These are phyloP conservation scores for Pseudofabraea citricarpa DNA, from an alignment of 2,329 filamentous ascomycete species.

Conservation along the genomic window DNA sequence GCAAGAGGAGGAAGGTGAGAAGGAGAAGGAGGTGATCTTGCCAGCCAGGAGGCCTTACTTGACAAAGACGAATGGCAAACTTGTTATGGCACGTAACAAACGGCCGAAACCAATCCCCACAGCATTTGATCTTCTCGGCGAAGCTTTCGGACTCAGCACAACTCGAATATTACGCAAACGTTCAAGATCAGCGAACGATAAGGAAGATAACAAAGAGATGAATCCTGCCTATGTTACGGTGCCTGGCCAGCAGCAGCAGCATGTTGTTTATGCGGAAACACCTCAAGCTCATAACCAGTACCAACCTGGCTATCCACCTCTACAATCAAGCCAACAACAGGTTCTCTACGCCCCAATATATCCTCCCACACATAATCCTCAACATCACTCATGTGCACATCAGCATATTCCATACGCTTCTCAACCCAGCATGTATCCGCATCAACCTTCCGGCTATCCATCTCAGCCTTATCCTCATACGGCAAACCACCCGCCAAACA, in stretches of 20 bases:
- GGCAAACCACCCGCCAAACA: neutral
- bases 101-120: slow-evolving; percentile 9
- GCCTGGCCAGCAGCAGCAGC: too few relatives aligned
- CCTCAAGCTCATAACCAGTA: too few relatives aligned
- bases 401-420: too few relatives aligned
- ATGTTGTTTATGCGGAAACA: too few relatives aligned
- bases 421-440: too few relatives aligned
- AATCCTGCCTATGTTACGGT: too few relatives aligned
- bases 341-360: neutral
- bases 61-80: slow-evolving; percentile 23
- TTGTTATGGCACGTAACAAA: slow-evolving; percentile 23
- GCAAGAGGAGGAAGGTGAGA: slow-evolving; percentile 2
- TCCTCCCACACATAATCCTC: slow-evolving; percentile 11
- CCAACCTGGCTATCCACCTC: too few relatives aligned
- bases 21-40: slow-evolving; percentile 5
- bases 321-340: neutral
- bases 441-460: neutral
- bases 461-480: neutral
- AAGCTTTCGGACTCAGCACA: slow-evolving; percentile 13
- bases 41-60: slow-evolving; percentile 21
- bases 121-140: slow-evolving; percentile 15
- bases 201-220: neutral
- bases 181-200: neutral
- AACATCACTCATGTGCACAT: neutral
- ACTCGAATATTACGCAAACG: slow-evolving; percentile 9